Percentiles rank a stretch among this genome's conserved stretches.
These are phyloP conservation scores for Talaromyces piceae DNA, from an alignment of 2,329 filamentous ascomycete genomes.

Conservation along the genomic window DNA sequence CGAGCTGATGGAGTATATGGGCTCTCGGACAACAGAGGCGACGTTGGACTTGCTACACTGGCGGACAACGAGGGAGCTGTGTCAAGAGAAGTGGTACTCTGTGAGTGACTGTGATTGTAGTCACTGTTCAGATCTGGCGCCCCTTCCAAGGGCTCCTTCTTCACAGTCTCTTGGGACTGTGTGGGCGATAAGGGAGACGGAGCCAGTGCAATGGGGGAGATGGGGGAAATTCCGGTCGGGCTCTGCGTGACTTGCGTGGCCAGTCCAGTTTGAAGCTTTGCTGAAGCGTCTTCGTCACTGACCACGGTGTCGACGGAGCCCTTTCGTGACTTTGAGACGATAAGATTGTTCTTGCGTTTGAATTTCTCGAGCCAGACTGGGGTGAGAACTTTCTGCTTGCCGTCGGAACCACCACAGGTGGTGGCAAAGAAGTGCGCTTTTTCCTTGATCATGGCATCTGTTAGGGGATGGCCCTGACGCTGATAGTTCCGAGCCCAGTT, in stretches of 20 bases:
- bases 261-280: constrained; percentile 49
- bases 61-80: constrained; percentile 63
- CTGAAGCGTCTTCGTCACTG: constrained; percentile 62
- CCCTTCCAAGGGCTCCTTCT: constrained; percentile 48
- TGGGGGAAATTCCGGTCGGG: constrained; percentile 61
- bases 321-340: constrained; percentile 48
- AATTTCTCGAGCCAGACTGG: constrained; percentile 87
- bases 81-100: constrained; percentile 59
- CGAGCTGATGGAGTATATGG: constrained; percentile 55
- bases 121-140: constrained; percentile 54
- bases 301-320: constrained; percentile 40
- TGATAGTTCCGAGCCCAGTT: constrained; percentile 82
- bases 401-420: constrained; percentile 63
- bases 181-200: constrained; percentile 64
- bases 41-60: constrained; percentile 64
- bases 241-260: constrained; percentile 46
- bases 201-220: constrained; percentile 59
- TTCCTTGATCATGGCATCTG: constrained; percentile 74
- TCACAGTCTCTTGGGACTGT: constrained; percentile 62
- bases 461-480: constrained; percentile 64
- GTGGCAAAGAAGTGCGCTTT: constrained; percentile 76
- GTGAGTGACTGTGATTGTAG: constrained; percentile 58
- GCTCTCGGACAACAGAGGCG: constrained; percentile 71
- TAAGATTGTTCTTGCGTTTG: constrained; percentile 73
- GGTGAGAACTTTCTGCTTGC: constrained; percentile 62